Base-by-base conservation (phyloP, 768 basidiomycete genomes). In the Leucocoprinus birnbaumii region DNA sequence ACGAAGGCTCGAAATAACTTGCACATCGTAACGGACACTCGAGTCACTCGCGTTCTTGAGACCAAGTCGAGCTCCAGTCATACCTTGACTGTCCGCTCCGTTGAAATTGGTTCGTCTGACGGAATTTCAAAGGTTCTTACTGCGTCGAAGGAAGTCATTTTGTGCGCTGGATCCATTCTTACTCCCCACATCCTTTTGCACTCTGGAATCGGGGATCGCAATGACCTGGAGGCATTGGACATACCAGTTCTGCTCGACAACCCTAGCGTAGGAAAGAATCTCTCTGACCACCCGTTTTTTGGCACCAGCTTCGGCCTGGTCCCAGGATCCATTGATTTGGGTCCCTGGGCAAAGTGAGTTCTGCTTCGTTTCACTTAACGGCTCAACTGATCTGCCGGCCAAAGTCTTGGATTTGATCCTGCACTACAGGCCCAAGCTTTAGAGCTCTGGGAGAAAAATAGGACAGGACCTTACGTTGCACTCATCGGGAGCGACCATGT, bases 11-110 rank as follows among this genome's bases (percentile, higher is more conserved):
- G 71, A 4, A 24, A 41, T n/a, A 73, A 73, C 50, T 43, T 73
- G 16, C 55, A 70, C 34, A 62, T 73, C n/a, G 38, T 73, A 3
- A 31, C 68, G 4, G 61, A 68, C 45, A 66, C 68, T 0, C 62
- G 62, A 27, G 69, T 66, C 3, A 61, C 61, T 3, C 61, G 62
- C 14, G 48, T 68, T 13, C 55, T 61, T 6, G 44, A 51, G 21
- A 61, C 46, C 5, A 14, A n/a, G 18, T 37, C 31, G 0, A 18
- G 11, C n/a, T 14, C 38, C 11, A 13, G 51, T 7, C 18, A 25
- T 41, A 44, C 51, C 3, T 38, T 51, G 19, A 49, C 34, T 16
- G 52, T 59, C 35, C 48, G 58, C 3, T 52, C 58, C 2, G 44
- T 59, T 26, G 58, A 59, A 16, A 51, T 59, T 10, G 45, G 53